Conservation (phyloP, 306 rosid species). For the Castanea sativa region DNA sequence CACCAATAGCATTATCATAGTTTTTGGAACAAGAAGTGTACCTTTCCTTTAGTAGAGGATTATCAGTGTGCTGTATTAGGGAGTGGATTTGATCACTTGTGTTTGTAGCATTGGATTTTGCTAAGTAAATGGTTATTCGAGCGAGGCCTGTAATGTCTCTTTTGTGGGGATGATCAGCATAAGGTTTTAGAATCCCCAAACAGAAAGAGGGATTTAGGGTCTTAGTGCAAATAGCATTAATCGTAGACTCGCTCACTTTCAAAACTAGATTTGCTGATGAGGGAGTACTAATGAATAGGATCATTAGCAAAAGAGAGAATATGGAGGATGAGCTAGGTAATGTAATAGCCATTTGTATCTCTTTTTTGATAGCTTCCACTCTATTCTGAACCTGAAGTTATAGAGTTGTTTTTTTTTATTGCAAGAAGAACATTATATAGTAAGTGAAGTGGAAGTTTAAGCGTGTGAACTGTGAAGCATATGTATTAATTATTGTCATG, state of each 20-base stretch:
- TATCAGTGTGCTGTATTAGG: neutral
- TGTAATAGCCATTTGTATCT: too few relatives aligned
- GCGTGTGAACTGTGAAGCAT: too few relatives aligned
- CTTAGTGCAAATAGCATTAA: neutral
- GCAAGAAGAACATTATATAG: too few relatives aligned
- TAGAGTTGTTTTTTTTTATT: too few relatives aligned
- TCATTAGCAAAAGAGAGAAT: neutral
- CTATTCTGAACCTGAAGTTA: too few relatives aligned
- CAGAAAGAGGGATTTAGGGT: neutral
- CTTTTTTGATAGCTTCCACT: too few relatives aligned
- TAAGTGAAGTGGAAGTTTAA: too few relatives aligned
- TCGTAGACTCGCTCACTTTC: neutral
- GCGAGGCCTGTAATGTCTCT: neutral
- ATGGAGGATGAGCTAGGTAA: neutral
- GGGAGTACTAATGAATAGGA: neutral
- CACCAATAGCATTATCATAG: neutral
- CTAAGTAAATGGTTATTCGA: neutral
- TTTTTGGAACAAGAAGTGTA: neutral
- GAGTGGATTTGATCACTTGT: neutral
- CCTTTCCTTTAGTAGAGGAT: neutral
- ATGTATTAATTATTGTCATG: too few relatives aligned
- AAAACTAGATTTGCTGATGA: neutral
- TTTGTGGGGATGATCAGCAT: neutral
- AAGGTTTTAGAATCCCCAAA: neutral
- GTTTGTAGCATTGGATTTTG: neutral